phyloP scores from a whole-genome alignment of 495 filamentous ascomycete genomes.

The Aspergillus avenaceus region DNA sequence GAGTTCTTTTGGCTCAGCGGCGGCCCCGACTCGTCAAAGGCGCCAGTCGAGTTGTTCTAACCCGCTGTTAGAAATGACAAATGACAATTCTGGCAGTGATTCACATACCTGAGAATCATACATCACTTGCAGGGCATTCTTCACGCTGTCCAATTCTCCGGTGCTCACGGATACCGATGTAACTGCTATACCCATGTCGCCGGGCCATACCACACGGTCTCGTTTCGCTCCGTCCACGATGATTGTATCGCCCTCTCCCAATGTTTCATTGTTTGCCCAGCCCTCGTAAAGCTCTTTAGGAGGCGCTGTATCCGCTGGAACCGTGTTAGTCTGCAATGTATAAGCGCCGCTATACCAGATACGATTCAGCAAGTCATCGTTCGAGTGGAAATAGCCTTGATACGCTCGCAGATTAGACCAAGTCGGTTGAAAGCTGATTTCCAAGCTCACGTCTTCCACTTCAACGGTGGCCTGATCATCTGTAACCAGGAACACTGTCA shows the following conservation, averaged over 20 bases:
- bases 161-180: conserved; percentile 53
- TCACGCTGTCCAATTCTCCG: conserved; percentile 57
- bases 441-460: conserved; percentile 40
- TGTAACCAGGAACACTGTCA: conserved; percentile 50
- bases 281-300: conserved; percentile 47
- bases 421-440: conserved; percentile 58
- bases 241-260: conserved; percentile 50
- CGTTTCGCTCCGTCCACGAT: conserved; percentile 57
- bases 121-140: conserved; percentile 58
- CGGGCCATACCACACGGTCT: conserved; percentile 57
- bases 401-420: conserved; percentile 61
- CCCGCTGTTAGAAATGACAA: not conserved
- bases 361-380: conserved; percentile 55
- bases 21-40: conserved; percentile 57
- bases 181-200: conserved; percentile 60
- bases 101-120: conserved; percentile 53
- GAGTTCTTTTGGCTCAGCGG: conserved; percentile 51
- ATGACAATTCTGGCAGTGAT: not conserved
- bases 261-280: conserved; percentile 54
- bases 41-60: conserved; percentile 30
- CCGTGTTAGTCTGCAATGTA: conserved; percentile 56
- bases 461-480: conserved; percentile 29
- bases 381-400: conserved; percentile 60
- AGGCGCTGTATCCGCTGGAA: conserved; percentile 51
- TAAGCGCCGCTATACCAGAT: conserved; percentile 66